These are phyloP conservation scores for Galerina sulciceps DNA, from an alignment of 768 basidiomycete species.

Conservation along the genomic window DNA sequence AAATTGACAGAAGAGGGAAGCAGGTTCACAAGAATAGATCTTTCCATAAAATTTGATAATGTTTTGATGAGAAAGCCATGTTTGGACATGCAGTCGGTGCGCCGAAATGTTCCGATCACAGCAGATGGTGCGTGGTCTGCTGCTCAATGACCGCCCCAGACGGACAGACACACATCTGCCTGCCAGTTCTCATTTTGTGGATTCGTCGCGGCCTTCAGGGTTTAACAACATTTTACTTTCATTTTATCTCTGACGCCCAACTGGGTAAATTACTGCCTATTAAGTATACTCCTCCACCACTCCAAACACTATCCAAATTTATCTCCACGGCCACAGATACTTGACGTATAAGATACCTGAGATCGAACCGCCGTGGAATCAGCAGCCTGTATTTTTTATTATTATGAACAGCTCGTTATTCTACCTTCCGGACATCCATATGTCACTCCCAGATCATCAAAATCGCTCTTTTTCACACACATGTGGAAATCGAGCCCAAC, in stretches of 20 bases:
- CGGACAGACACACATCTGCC: constrained; percentile 5
- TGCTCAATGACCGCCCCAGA: constrained; percentile 10
- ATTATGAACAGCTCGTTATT: constrained; percentile 25
- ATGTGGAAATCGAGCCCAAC: constrained; percentile 31
- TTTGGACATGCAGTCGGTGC: constrained; percentile 26
- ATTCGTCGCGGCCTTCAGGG: background rate
- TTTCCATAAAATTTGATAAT: constrained; percentile 14
- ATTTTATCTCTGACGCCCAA: background rate
- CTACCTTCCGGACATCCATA: constrained; percentile 35
- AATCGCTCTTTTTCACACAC: constrained; percentile 29
- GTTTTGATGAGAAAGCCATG: constrained; percentile 15
- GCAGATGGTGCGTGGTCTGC: constrained; percentile 21
- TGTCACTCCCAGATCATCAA: constrained; percentile 37
- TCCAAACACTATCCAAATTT: constrained; percentile 13
- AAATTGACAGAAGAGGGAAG: constrained; percentile 1
- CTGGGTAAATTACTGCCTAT: background rate
- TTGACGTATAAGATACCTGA: constrained; percentile 23
- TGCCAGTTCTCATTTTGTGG: background rate
- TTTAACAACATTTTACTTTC: background rate
- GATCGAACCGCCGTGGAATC: constrained; percentile 37
- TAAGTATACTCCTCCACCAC: background rate
- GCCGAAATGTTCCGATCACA: constrained; percentile 44
- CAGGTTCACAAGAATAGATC: constrained; percentile 9
- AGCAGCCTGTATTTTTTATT: constrained; percentile 14
- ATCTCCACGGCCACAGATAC: constrained; percentile 43